phyloP scores from a whole-genome alignment of 768 basidiomycete species.

The Leccinum aurantiacum region DNA sequence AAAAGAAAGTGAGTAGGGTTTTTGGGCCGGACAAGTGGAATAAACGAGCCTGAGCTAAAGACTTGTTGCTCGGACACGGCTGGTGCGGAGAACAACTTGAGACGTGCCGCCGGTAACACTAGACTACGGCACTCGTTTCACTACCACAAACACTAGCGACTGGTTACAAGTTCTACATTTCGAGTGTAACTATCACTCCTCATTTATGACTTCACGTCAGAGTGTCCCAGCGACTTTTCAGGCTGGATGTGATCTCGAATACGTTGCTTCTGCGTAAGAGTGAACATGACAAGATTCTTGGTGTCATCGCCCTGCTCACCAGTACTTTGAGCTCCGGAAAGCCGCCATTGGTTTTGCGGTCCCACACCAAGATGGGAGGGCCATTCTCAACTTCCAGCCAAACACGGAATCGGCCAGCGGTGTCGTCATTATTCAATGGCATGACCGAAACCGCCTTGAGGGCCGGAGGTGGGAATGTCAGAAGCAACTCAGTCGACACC shows the following conservation, averaged over 20 bases:
- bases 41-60: slow-evolving; percentile 25
- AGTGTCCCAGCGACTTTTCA: slow-evolving; percentile 81
- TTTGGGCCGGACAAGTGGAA: background rate
- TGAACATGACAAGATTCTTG: slow-evolving; percentile 7
- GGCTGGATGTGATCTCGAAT: slow-evolving; percentile 84
- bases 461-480: slow-evolving; percentile 84
- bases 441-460: slow-evolving; percentile 67
- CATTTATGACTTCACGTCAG: slow-evolving; percentile 55
- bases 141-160: background rate
- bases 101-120: slow-evolving; percentile 5
- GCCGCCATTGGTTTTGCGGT: slow-evolving; percentile 85
- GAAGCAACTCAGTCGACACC: slow-evolving; percentile 88
- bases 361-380: slow-evolving; percentile 67
- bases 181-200: background rate
- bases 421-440: slow-evolving; percentile 77
- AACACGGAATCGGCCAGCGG: slow-evolving; percentile 87
- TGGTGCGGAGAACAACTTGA: slow-evolving; percentile 11
- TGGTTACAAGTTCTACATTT: slow-evolving; percentile 3
- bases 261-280: slow-evolving; percentile 70
- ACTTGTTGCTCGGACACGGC: slow-evolving; percentile 10
- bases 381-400: slow-evolving; percentile 59
- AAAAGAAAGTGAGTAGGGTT: slow-evolving; percentile 14
- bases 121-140: background rate
- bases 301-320: slow-evolving; percentile 43
- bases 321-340: slow-evolving; percentile 89